phyloP scores from a whole-genome alignment of 768 basidiomycete species.

The Naganishia vishniacii region DNA sequence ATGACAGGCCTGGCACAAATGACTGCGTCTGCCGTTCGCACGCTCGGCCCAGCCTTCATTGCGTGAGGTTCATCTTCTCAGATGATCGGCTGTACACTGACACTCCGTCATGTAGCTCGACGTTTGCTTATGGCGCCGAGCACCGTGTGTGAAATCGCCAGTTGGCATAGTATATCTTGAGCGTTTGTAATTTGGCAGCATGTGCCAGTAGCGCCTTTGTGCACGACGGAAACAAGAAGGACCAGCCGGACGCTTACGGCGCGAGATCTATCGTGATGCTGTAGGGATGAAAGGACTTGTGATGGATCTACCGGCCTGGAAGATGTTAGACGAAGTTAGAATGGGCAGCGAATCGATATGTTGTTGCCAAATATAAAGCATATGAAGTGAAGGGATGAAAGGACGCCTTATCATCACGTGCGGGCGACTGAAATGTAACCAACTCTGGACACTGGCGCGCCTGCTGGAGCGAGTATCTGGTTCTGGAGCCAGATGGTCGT shows the following conservation, averaged over 20 bases:
- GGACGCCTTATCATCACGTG: no score
- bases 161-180: conserved; percentile 10
- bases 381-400: no score
- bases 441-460: no score
- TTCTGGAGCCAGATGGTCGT: no score
- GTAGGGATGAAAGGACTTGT: no score
- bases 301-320: no score
- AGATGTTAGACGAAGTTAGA: no score
- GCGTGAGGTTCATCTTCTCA: conserved; percentile 50
- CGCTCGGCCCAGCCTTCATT: conserved; percentile 59
- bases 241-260: background rate
- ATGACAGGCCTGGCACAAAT: conserved; percentile 53
- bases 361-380: no score
- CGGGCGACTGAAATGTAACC: no score
- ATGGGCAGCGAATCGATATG: no score
- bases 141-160: conserved; percentile 3
- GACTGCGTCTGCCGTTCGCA: conserved; percentile 53
- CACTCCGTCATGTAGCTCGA: conserved; percentile 55
- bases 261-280: no score
- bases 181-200: background rate
- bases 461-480: no score
- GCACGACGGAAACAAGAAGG: background rate
- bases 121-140: conserved; percentile 53
- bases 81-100: background rate
- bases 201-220: background rate